A percentile compares a stretch with the other conserved stretches of the same genome.
These are phyloP conservation scores for Aspergillus ibericus DNA, from an alignment of 2,329 filamentous ascomycete species.

Conservation along the genomic window DNA sequence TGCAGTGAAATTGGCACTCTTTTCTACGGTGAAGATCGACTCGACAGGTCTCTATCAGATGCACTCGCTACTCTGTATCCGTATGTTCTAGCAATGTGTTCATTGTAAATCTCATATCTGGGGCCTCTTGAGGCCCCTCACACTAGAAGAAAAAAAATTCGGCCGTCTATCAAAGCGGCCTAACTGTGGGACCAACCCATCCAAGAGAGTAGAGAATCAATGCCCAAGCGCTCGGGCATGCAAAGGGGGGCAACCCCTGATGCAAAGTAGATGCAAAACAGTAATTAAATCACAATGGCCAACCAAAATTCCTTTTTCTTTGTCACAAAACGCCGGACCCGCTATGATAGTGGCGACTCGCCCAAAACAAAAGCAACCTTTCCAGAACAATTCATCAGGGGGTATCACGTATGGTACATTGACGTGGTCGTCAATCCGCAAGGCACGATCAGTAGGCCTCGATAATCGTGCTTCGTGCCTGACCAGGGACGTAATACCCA, in stretches of 20 bases:
- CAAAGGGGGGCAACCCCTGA: slow-evolving; percentile 3
- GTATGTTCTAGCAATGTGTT: not conserved
- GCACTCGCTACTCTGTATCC: too few relatives aligned
- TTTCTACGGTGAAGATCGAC: not conserved
- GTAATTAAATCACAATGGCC: slow-evolving; percentile 2
- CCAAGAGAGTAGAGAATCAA: slow-evolving; percentile 14
- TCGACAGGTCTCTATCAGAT: not conserved
- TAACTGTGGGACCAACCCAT: slow-evolving; percentile 11
- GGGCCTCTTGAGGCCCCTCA: not conserved
- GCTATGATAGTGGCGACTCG: slow-evolving; percentile 9
- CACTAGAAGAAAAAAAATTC: not conserved
- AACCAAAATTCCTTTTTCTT: slow-evolving; percentile 4
- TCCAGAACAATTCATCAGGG: slow-evolving; percentile 5
- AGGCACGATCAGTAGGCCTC: slow-evolving; percentile 46
- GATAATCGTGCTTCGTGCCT: slow-evolving; percentile 47
- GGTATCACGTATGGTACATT: slow-evolving; percentile 22
- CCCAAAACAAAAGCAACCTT: slow-evolving; percentile 5
- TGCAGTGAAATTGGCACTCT: not conserved
- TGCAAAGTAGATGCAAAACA: slow-evolving; percentile 8
- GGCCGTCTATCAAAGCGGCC: not conserved
- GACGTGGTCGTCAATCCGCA: slow-evolving; percentile 5
- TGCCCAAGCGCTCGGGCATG: slow-evolving; percentile 18
- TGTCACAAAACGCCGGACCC: slow-evolving; percentile 14
- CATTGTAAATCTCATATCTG: not conserved
- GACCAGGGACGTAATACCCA: slow-evolving; percentile 49